Evolutionary conservation across 345 rosid species (phyloP).

Genomic region (Arabidopsis arenosa): DNA sequence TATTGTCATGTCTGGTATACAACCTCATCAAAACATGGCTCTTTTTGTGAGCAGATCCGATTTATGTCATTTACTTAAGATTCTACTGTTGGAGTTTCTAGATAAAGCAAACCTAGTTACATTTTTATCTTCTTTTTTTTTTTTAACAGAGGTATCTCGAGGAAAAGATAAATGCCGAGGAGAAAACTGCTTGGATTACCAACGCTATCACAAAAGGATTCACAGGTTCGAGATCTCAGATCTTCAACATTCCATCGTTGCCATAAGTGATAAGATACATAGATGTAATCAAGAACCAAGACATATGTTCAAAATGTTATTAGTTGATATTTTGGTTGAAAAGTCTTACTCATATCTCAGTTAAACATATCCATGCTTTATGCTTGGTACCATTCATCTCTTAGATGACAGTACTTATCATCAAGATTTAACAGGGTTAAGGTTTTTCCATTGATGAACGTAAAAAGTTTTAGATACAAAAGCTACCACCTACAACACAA

Average conservation of each 20-base stretch:
- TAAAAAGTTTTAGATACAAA: too few species aligned
- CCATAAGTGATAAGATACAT: too few species aligned
- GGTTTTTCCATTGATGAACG: too few species aligned
- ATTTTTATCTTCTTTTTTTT: not conserved
- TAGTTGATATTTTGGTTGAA: not conserved
- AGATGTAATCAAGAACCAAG: slow-evolving; percentile 1
- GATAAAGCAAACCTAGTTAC: not conserved
- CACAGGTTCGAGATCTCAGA: slow-evolving; percentile 50
- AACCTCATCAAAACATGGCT: slow-evolving; percentile 66
- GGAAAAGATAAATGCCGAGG: slow-evolving; percentile 58
- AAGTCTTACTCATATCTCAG: slow-evolving; percentile 13
- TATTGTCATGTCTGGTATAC: too few species aligned
- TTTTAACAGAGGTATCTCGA: slow-evolving; percentile 55
- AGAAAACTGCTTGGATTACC: slow-evolving; percentile 56
- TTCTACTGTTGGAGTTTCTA: not conserved
- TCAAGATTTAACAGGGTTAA: too few species aligned
- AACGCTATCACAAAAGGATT: slow-evolving; percentile 67
- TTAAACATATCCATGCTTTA: not conserved
- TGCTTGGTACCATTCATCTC: slow-evolving; percentile 17
- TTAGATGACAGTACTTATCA: not conserved
- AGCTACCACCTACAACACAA: too few species aligned
- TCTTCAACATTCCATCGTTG: too few species aligned
- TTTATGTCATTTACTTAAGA: not conserved
- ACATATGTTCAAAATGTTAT: too few species aligned
- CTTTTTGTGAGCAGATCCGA: slow-evolving; percentile 55